phyloP scores from a whole-genome alignment of 1,139 yeast genomes.

The Geotrichum klebahnii region DNA sequence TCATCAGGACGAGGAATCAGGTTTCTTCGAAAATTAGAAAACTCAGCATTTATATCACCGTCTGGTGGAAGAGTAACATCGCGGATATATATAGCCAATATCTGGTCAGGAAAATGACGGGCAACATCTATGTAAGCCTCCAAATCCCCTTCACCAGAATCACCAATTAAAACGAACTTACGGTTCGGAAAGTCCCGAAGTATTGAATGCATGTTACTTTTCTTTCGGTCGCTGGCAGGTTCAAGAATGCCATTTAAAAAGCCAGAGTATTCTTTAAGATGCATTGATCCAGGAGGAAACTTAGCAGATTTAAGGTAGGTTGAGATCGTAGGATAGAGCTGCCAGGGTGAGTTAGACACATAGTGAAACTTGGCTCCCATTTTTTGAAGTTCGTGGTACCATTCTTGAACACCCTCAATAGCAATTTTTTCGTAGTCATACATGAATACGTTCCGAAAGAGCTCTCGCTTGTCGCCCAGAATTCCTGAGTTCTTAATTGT shows the following conservation, averaged over 20 bases:
- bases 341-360: constrained; percentile 95
- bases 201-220: constrained; percentile 58
- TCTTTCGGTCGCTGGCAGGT: constrained; percentile 79
- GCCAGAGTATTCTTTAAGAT: constrained; percentile 80
- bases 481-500: constrained; percentile 90
- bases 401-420: constrained; percentile 66
- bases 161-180: constrained; percentile 81
- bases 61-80: constrained; percentile 55
- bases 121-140: constrained; percentile 85
- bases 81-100: constrained; percentile 74
- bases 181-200: constrained; percentile 70
- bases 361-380: constrained; percentile 66
- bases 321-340: constrained; percentile 61
- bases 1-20: constrained; percentile 28
- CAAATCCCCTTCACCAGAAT: constrained; percentile 90
- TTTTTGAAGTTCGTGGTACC: constrained; percentile 51
- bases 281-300: constrained; percentile 74
- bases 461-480: constrained; percentile 75
- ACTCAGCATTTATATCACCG: constrained; percentile 25
- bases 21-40: constrained; percentile 12
- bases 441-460: constrained; percentile 71
- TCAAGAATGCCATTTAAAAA: constrained; percentile 77
- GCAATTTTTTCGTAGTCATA: constrained; percentile 61
- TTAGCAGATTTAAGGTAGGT: constrained; percentile 54
- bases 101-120: constrained; percentile 53